These are phyloP conservation scores for Zymoseptoria crescenta DNA, from an alignment of 2,329 filamentous ascomycete species.

Conservation along the genomic window DNA sequence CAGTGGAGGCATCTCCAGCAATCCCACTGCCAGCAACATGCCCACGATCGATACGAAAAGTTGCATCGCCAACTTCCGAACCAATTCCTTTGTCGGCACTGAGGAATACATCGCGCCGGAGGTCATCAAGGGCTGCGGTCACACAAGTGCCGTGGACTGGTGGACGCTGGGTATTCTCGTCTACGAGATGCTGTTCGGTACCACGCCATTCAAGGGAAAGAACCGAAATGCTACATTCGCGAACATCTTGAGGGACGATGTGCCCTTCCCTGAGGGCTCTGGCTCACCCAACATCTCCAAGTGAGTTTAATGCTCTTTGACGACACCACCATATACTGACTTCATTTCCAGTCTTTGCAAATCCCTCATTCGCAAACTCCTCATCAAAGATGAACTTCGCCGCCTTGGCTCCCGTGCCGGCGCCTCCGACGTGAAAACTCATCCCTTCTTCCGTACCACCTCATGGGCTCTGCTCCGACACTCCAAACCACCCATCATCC, in stretches of 20 bases:
- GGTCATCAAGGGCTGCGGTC: constrained; percentile 96
- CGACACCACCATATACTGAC: constrained; percentile 1
- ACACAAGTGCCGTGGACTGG: constrained; percentile 98
- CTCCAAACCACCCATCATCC: constrained; percentile 96
- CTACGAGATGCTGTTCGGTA: constrained; percentile 98
- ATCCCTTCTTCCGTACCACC: constrained; percentile 91
- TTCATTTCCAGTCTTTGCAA: constrained; percentile 68
- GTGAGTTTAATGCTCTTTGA: constrained; percentile 49
- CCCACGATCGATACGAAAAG: constrained; percentile 98
- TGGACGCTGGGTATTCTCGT: constrained; percentile 97
- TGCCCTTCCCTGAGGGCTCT: constrained; percentile 86
- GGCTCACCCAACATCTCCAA: constrained; percentile 81
- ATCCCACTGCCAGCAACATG: constrained; percentile 53
- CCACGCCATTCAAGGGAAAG: constrained; percentile 98
- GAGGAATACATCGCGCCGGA: constrained; percentile 99
- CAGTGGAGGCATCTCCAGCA: constrained; percentile 60
- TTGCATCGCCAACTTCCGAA: constrained; percentile 95
- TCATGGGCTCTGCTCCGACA: constrained; percentile 96
- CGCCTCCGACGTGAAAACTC: constrained; percentile 91
- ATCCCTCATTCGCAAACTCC: constrained; percentile 85
- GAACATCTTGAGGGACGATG: constrained; percentile 92
- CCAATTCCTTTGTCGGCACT: constrained; percentile 96
- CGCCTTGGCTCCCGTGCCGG: constrained; percentile 88
- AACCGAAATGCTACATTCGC: constrained; percentile 97
- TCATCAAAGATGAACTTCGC: constrained; percentile 96